Evolutionary conservation across 106 monocot genomes (phyloP), one percentile per base, ranked within the genome.

Genomic region (Allium sativum): DNA sequence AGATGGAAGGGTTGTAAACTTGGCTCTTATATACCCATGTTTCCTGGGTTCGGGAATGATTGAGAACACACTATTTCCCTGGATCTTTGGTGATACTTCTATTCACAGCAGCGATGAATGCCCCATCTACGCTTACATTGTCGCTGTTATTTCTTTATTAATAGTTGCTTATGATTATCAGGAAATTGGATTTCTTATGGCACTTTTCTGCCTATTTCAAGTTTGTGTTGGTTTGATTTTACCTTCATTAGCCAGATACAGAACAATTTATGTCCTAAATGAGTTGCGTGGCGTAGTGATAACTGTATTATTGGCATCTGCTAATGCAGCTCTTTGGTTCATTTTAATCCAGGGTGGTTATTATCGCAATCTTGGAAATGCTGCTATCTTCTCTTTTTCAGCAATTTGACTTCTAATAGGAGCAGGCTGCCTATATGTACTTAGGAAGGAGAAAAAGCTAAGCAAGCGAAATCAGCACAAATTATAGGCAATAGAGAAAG

Each of bases 241-340:
- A 55, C 91, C 91, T 65, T 87, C 95, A 52, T 73, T 96, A 50
- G 95, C 95, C 62, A 79, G 77, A 51, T 70, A 87, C 61, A 81
- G 95, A 45, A 91, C 95, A 65, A 67, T 80, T 67, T 96, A 87
- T 58, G 65, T 91, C 40, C 95, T 90, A 17, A 91, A 82, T 68
- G 87, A 96, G 66, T 45, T 96, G 46, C 95, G 95, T 45, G 90
- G 87, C 4, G 86, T 90, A 61, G 91, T 96, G 87, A 91, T 96
- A 16, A 87, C 82, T 55, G 40, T 84, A 12, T 96, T 84, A 16
- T 42, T 82, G 11, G 75, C 55, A 45, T 84, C 91, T 40, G 86
- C 90, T 40, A 91, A 87, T 91, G 82, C 79, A 65, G 84, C 77
- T 22, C 58, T 82, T 58, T 73, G 90, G 48, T 70, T 82, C 19